phyloP scores from a whole-genome alignment of 2,329 filamentous ascomycete genomes.

The Pseudofabraea citricarpa region DNA sequence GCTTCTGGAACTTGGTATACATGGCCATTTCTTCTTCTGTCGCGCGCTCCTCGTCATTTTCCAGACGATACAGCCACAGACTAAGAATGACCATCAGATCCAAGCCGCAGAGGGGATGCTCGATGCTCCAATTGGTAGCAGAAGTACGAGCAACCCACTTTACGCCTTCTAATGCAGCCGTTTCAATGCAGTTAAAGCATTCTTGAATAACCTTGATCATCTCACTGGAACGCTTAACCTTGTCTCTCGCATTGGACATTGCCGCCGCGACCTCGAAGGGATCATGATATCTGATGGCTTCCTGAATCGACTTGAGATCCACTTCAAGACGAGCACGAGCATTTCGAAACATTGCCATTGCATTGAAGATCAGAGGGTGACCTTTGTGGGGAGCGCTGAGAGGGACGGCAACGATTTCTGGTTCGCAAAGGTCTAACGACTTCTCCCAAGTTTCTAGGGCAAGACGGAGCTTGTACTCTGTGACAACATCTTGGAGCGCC shows the following conservation, averaged over 20 bases:
- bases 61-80: conserved; percentile 96
- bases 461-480: conserved; percentile 93
- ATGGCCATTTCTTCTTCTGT: conserved; percentile 79
- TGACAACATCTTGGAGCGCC: conserved; percentile 92
- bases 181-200: conserved; percentile 97
- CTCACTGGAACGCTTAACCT: conserved; percentile 89
- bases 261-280: conserved; percentile 94
- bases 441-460: conserved; percentile 99
- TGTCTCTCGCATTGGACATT: conserved; percentile 91
- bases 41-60: conserved; percentile 94
- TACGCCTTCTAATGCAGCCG: conserved; percentile 87
- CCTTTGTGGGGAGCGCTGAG: conserved; percentile 93
- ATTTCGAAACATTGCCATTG: conserved; percentile 94
- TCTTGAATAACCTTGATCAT: conserved; percentile 99
- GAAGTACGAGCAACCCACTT: conserved; percentile 98
- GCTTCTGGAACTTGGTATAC: conserved; percentile 86
- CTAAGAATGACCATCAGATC: conserved; percentile 98
- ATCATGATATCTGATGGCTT: conserved; percentile 94
- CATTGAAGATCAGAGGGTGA: conserved; percentile 95
- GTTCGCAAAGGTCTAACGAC: conserved; percentile 88
- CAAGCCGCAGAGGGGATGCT: conserved; percentile 93
- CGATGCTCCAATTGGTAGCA: conserved; percentile 97
- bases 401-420: conserved; percentile 81
- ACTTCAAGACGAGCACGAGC: conserved; percentile 89
- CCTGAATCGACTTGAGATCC: conserved; percentile 88